Evolutionary conservation across 2,329 filamentous ascomycete species (phyloP).

Genomic region (Penicillium crustosum): DNA sequence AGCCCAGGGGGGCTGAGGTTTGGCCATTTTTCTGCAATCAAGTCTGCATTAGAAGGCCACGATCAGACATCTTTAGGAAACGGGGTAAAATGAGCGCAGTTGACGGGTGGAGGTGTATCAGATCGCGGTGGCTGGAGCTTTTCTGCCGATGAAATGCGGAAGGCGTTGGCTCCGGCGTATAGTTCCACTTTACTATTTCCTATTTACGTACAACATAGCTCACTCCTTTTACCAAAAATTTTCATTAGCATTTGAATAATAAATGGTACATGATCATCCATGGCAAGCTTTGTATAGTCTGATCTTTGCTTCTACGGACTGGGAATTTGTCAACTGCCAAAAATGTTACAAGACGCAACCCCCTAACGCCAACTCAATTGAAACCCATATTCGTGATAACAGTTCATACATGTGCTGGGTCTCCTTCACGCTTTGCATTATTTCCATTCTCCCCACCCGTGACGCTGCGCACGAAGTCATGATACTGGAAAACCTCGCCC

Average conservation of each 20-base stretch:
- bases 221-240: not conserved
- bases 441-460: conserved; percentile 51
- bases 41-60: conserved; percentile 10
- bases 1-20: conserved; percentile 25
- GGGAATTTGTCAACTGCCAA: not conserved
- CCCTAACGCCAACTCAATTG: conserved; percentile 17
- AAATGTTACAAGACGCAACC: not conserved
- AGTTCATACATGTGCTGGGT: conserved; percentile 14
- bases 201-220: not conserved
- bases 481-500: conserved; percentile 89
- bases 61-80: conserved; percentile 9
- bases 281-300: not conserved
- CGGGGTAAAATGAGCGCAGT: not conserved
- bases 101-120: conserved; percentile 6
- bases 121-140: conserved; percentile 23
- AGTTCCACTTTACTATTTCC: conserved; percentile 1
- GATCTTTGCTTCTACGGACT: not conserved
- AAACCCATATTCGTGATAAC: conserved; percentile 4
- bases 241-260: not conserved
- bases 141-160: conserved; percentile 30
- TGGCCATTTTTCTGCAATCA: conserved; percentile 21
- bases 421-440: conserved; percentile 24
- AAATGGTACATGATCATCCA: not conserved
- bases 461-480: conserved; percentile 79
- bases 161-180: conserved; percentile 1